These are phyloP conservation scores for Aspergillus japonicus DNA, from an alignment of 2,329 filamentous ascomycete genomes.

Conservation along the genomic window DNA sequence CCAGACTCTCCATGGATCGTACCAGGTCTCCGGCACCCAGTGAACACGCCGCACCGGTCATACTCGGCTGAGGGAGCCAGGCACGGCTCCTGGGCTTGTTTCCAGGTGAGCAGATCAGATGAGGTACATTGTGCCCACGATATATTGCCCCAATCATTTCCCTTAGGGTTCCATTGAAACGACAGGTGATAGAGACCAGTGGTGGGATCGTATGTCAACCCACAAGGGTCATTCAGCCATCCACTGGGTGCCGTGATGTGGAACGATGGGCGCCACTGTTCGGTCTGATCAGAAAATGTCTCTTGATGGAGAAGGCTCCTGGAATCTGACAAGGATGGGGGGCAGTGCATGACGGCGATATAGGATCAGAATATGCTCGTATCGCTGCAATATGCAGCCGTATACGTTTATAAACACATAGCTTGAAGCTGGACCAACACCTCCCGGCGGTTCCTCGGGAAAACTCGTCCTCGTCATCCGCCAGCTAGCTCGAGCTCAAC, in stretches of 20 bases:
- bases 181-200: conserved; percentile 43
- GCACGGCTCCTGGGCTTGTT: conserved; percentile 26
- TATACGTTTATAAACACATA: too few species aligned
- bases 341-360: not conserved
- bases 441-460: not conserved
- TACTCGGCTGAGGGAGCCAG: conserved; percentile 37
- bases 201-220: conserved; percentile 39
- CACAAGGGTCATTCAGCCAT: conserved; percentile 50
- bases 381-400: too few species aligned
- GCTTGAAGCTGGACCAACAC: too few species aligned
- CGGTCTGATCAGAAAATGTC: conserved; percentile 1
- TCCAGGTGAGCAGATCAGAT: conserved; percentile 41
- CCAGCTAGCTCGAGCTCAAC: not conserved
- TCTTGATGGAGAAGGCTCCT: not conserved
- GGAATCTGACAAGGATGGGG: not conserved
- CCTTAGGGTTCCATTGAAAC: conserved; percentile 46
- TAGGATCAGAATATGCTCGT: not conserved
- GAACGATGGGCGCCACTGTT: conserved; percentile 31
- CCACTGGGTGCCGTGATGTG: conserved; percentile 39
- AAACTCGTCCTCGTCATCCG: not conserved
- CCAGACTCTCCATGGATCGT: conserved; percentile 25
- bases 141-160: conserved; percentile 45
- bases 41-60: conserved; percentile 44
- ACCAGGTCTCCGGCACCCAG: conserved; percentile 39
- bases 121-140: conserved; percentile 45